These are phyloP conservation scores for Pneumocystis sp. DNA, from an alignment of 1,139 yeast genomes.

Conservation along the genomic window DNA sequence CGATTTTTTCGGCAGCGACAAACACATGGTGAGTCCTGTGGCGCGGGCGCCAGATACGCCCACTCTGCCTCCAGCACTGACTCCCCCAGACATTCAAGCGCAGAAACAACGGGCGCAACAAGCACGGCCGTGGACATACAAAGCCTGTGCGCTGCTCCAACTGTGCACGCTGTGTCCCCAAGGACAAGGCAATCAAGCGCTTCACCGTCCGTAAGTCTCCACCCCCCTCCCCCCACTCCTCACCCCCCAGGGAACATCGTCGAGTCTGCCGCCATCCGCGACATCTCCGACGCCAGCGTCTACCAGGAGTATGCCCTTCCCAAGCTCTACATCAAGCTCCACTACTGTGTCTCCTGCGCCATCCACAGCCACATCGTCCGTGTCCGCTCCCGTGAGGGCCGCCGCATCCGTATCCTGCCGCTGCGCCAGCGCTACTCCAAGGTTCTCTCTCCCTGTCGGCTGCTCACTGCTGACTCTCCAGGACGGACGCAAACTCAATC, in stretches of 20 bases:
- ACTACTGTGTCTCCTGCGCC: constrained; percentile 99
- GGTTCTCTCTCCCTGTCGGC: constrained; percentile 22
- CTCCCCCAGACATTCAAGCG: constrained; percentile 99
- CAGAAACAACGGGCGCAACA: constrained; percentile 99
- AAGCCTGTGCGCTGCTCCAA: constrained; percentile 99
- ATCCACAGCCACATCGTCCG: constrained; percentile 99
- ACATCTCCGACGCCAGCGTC: constrained; percentile 97
- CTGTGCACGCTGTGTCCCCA: constrained; percentile 99
- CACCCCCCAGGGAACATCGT: constrained; percentile 99
- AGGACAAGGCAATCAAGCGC: constrained; percentile 21
- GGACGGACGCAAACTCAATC: constrained; percentile 76
- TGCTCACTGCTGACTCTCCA: not conserved
- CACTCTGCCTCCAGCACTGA: no score
- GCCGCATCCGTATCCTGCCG: constrained; percentile 98
- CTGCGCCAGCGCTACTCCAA: constrained; percentile 95
- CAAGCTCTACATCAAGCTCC: constrained; percentile 98
- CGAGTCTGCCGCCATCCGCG: constrained; percentile 81
- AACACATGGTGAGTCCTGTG: not conserved
- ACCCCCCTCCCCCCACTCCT: no score
- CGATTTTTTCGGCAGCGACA: no score
- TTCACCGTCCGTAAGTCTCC: not conserved
- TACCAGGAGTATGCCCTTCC: constrained; percentile 99
- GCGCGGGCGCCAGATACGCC: constrained; percentile 24
- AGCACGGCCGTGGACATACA: constrained; percentile 99
- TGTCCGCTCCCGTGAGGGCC: constrained; percentile 97